Base-by-base conservation (phyloP, 2,329 filamentous ascomycete genomes). In the Penicillium sp. region DNA sequence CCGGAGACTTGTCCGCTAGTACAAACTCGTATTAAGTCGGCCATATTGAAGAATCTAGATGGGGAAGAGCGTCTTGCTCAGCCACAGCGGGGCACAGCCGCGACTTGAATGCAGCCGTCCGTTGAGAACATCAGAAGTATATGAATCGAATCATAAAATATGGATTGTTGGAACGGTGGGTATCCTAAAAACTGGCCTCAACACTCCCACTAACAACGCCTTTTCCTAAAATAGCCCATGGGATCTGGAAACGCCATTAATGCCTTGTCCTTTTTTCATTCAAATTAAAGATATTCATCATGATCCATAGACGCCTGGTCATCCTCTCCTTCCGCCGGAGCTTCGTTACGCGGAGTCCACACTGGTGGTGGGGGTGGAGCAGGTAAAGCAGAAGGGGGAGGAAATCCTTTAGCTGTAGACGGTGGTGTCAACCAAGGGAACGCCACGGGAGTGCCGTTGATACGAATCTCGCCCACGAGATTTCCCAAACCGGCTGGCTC, bases 291-390 rank as follows among this genome's bases (percentile, higher is more conserved):
- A 54, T 57, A 62, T 57, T 70, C 68, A 54, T 71, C 68, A 45
- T 66, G 61, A 20, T 71, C 68, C 63, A 71, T 71, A 2, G 66
- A 67, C 2, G 36, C 45, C 10, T 54, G 55, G 21, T 58, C 62
- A 18, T 61, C 51, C 2, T 43, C 58, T 43, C 43, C 55, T 17
- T 9, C 46, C 7, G 37, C 36, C 13, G 54, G 51, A 18, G 46
- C 45, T 5, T 51, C 47, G 41, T 49, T 39, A 7, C 33, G 48
- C 18, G 51, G 47, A 20, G 56, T 59, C 61, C 61, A 62, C 15
- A 55, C 51, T 20, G 59, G 56, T n/a, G 49, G 44, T 30, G 48
- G 52, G 7, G 39, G 33, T 18, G 40, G 44, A 5, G 49, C 37
- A 6, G 36, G 46, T 26, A 46, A 20, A 27, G 26, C 48, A 13